phyloP scores from a whole-genome alignment of 108 stramenopile genomes.

The Pseudonitzschia delicatissima region DNA sequence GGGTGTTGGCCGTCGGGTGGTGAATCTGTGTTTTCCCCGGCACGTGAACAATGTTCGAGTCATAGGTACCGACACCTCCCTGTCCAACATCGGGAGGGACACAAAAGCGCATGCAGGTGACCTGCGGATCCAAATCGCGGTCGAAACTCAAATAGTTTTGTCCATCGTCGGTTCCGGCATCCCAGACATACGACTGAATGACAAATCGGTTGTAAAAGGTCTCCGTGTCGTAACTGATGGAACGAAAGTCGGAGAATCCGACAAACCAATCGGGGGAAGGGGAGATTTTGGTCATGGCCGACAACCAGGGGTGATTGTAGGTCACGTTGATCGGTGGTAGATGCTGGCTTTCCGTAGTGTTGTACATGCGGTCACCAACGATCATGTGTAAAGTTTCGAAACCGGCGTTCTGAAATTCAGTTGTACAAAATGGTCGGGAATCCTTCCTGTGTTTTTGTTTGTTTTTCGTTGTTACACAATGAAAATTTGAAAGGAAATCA shows the following conservation, averaged over 20 bases:
- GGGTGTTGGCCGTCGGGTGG: background rate
- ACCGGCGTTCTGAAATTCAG: constrained; percentile 39
- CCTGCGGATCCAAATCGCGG: constrained; percentile 47
- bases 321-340: constrained; percentile 44
- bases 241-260: constrained; percentile 39
- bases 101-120: constrained; percentile 26
- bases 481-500: background rate
- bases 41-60: background rate
- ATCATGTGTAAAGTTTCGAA: constrained; percentile 32
- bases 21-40: background rate
- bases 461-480: background rate
- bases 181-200: constrained; percentile 41
- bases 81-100: background rate
- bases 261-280: constrained; percentile 56
- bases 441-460: constrained; percentile 35
- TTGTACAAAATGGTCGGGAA: constrained; percentile 36
- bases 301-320: constrained; percentile 32
- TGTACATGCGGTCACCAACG: constrained; percentile 36
- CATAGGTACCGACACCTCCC: background rate
- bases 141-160: constrained; percentile 37
- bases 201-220: constrained; percentile 41
- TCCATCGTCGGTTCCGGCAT: constrained; percentile 53
- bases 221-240: constrained; percentile 34
- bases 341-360: constrained; percentile 31
- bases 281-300: constrained; percentile 34